Percentiles rank a stretch among this genome's conserved stretches.
Evolutionary conservation across 345 rosid species (phyloP).

Genomic region (Eucalyptus paniculata): DNA sequence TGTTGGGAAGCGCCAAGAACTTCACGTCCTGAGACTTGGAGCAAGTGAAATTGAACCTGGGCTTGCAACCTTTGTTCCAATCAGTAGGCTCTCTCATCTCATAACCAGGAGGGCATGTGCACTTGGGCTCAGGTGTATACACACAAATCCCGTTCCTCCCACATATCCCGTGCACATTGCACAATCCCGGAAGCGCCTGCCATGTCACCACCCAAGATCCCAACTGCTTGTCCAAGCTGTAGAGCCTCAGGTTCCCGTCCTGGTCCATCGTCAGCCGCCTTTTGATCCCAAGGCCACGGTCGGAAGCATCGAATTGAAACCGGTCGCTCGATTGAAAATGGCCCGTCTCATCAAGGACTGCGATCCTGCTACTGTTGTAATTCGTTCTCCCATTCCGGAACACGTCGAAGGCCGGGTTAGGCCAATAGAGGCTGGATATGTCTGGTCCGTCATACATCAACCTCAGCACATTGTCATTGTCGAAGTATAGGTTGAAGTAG

Average conservation of each 20-base stretch:
- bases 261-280: conserved; percentile 26
- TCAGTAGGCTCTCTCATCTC: conserved; percentile 1
- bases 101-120: conserved; percentile 34
- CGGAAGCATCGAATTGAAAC: conserved; percentile 16
- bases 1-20: conserved; percentile 6
- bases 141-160: conserved; percentile 31
- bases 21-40: background rate
- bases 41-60: conserved; percentile 7
- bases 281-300: conserved; percentile 10
- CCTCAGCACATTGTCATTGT: conserved; percentile 21
- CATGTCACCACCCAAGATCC: conserved; percentile 26
- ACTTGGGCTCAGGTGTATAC: conserved; percentile 11
- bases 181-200: conserved; percentile 6
- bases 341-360: conserved; percentile 19
- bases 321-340: conserved; percentile 16
- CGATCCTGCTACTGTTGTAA: conserved; percentile 19
- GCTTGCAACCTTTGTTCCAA: conserved; percentile 38
- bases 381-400: conserved; percentile 3
- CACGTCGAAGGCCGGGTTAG: background rate
- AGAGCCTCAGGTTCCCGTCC: conserved; percentile 35
- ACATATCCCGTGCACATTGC: conserved; percentile 28
- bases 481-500: conserved; percentile 8
- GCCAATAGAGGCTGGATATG: conserved; percentile 33
- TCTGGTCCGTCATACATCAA: conserved; percentile 33
- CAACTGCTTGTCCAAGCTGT: conserved; percentile 7